phyloP scores from a whole-genome alignment of 176 grass and related monocot species.

The Cenchrus americanus region DNA sequence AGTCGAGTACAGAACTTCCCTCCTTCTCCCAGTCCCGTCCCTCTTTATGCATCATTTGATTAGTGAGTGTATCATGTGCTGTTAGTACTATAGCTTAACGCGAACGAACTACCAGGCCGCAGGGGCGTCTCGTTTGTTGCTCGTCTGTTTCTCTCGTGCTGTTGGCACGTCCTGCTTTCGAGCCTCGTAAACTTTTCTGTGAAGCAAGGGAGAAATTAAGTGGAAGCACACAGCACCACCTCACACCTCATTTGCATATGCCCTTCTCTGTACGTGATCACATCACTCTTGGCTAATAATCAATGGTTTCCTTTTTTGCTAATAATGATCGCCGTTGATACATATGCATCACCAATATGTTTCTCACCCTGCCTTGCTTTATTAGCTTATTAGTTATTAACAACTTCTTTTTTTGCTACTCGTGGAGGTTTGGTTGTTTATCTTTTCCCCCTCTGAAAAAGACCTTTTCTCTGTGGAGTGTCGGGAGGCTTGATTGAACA shows the following conservation, averaged over 20 bases:
- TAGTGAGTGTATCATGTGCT: neutral
- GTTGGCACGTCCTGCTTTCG: slow-evolving; percentile 50
- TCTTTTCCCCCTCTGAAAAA: neutral
- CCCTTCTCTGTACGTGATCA: slow-evolving; percentile 27
- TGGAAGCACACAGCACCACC: slow-evolving; percentile 1
- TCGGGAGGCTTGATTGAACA: slow-evolving; percentile 50
- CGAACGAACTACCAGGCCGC: neutral
- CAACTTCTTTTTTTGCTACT: neutral
- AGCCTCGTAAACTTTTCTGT: slow-evolving; percentile 36
- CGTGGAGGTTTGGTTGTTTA: neutral
- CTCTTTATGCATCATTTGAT: slow-evolving; percentile 33
- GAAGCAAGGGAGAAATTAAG: slow-evolving; percentile 46
- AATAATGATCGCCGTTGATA: slow-evolving; percentile 29
- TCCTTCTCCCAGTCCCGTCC: neutral
- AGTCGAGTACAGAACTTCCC: neutral
- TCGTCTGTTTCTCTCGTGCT: neutral
- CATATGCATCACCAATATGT: slow-evolving; percentile 8
- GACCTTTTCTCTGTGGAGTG: slow-evolving; percentile 13
- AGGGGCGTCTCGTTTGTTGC: neutral
- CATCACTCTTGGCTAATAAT: slow-evolving; percentile 11
- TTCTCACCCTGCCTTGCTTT: neutral
- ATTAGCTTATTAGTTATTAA: neutral
- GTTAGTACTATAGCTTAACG: slow-evolving; percentile 2
- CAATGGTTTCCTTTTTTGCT: slow-evolving; percentile 17
- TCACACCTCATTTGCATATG: neutral